Evolutionary conservation across 352 stramenopile species (phyloP).

Genomic region (Pythium apleroticum): DNA sequence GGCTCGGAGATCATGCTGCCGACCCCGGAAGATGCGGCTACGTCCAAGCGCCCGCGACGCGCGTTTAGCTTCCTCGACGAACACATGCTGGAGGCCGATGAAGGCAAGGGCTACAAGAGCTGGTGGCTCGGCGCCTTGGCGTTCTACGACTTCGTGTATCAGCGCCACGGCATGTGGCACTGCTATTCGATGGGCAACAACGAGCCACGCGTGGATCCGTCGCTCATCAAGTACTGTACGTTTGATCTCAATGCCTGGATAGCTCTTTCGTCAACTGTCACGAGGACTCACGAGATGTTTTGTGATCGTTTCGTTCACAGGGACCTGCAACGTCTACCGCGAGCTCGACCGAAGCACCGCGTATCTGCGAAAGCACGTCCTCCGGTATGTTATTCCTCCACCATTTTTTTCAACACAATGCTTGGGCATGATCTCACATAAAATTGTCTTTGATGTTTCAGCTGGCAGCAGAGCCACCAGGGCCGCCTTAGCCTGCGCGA

Average conservation of each 20-base stretch:
- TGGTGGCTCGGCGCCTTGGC: constrained; percentile 82
- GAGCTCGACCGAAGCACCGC: constrained; percentile 80
- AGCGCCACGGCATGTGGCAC: constrained; percentile 86
- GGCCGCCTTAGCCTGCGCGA: constrained; percentile 66
- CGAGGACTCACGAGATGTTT: background rate
- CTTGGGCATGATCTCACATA: background rate
- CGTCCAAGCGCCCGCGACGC: constrained; percentile 42
- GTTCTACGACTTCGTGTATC: constrained; percentile 87
- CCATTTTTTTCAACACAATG: background rate
- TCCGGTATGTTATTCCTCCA: constrained; percentile 36
- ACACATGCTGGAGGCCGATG: constrained; percentile 66
- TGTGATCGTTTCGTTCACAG: constrained; percentile 25
- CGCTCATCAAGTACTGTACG: constrained; percentile 77
- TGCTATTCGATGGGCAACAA: constrained; percentile 79
- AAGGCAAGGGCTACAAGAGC: constrained; percentile 81
- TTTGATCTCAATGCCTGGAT: constrained; percentile 8
- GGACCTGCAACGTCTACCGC: constrained; percentile 84
- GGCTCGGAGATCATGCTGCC: background rate
- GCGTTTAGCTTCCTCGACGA: constrained; percentile 76
- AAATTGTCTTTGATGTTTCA: constrained; percentile 1
- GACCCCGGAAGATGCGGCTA: constrained; percentile 14
- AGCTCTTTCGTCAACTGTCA: background rate
- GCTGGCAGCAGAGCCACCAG: constrained; percentile 72
- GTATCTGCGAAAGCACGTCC: constrained; percentile 76
- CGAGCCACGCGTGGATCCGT: constrained; percentile 61